phyloP scores from a whole-genome alignment of 306 rosid species.

The Spatholobus suberectus region DNA sequence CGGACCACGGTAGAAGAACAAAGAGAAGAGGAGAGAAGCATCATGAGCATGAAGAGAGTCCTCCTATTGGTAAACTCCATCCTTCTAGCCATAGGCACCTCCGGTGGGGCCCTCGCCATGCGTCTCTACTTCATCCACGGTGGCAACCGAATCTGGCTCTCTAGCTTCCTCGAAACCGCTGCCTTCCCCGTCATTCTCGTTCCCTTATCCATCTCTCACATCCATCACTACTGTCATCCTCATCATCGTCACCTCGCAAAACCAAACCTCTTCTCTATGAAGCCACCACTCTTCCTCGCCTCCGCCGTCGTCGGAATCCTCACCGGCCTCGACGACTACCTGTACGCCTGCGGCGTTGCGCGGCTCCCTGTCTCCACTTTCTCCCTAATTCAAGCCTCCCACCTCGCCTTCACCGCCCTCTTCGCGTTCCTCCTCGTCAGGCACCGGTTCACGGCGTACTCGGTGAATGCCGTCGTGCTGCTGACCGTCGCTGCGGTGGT shows the following conservation, averaged over 20 bases:
- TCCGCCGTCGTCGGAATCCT: constrained; percentile 64
- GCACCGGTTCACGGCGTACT: constrained; percentile 71
- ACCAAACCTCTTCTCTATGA: constrained; percentile 46
- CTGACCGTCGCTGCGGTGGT: constrained; percentile 70
- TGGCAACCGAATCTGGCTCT: constrained; percentile 81
- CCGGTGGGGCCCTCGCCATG: constrained; percentile 72
- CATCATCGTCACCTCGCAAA: not conserved
- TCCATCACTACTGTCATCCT: not conserved
- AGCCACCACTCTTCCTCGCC: constrained; percentile 50
- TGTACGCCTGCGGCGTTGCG: constrained; percentile 73
- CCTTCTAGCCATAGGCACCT: constrained; percentile 59
- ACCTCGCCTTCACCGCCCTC: constrained; percentile 79
- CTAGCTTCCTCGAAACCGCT: constrained; percentile 71
- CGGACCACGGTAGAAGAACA: not conserved
- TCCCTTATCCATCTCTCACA: constrained; percentile 46
- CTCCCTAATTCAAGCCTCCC: constrained; percentile 69
- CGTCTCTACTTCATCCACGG: constrained; percentile 90
- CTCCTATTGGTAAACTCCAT: constrained; percentile 57
- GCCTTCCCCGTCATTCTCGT: constrained; percentile 71
- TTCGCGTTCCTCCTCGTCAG: constrained; percentile 54
- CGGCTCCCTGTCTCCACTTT: constrained; percentile 76
- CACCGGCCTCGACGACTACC: constrained; percentile 79
- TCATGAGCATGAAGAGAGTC: constrained; percentile 46
- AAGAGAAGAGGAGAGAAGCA: not conserved
- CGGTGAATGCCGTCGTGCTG: constrained; percentile 65